Base-by-base conservation (phyloP, 768 basidiomycete genomes). In the Goffeauzyma gilvescens region DNA sequence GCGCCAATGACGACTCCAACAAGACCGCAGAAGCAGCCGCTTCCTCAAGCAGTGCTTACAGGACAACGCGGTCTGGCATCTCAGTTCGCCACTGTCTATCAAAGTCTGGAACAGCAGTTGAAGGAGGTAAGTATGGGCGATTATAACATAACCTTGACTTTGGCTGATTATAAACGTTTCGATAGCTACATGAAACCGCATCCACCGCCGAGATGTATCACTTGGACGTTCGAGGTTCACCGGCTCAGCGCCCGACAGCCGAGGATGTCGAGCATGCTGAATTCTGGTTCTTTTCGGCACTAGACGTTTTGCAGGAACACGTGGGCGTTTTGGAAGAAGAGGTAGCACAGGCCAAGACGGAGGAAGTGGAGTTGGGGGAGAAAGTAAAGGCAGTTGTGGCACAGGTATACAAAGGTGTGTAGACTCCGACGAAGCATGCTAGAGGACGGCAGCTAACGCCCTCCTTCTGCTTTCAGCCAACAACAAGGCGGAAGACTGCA, bases 401-500 rank as follows among this genome's bases (percentile, higher is more conserved):
- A 2, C 41, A 54, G 22, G 53, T 63, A 47, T 45, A 56, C 24
- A 61, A 62, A 46, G 58, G 65, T 65, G 28, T 40, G 58, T 50
- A 5, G 2, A 9, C 33, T 3, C 17, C 32, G 15, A 8, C 31
- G 13, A 20, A 22, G 5, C 5, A n/a, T 21, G 9, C 10, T 23
- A 21, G 15, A 42, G 7, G 4, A 6, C 15, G 6, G 1, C 5
- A 8, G 10, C 0, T 38, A 32, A 7, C 17, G 28, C 8, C 20
- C 17, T 9, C 22, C 42, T 20, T 40, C 48, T 30, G 44, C 31
- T 45, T 22, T 37, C 13, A 28, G 17, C 34, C 31, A 33, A 30
- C 54, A 90, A 87, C 78, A 30, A 75, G 74, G 38, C 82, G 81
- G 46, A 75, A 81, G 50, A 73, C 73, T 51, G 85, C 87, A 57